A percentile compares a stretch with the other conserved stretches of the same genome.
These are phyloP conservation scores for Chamaenerion angustifolium DNA, from an alignment of 345 rosid species.

Conservation along the genomic window DNA sequence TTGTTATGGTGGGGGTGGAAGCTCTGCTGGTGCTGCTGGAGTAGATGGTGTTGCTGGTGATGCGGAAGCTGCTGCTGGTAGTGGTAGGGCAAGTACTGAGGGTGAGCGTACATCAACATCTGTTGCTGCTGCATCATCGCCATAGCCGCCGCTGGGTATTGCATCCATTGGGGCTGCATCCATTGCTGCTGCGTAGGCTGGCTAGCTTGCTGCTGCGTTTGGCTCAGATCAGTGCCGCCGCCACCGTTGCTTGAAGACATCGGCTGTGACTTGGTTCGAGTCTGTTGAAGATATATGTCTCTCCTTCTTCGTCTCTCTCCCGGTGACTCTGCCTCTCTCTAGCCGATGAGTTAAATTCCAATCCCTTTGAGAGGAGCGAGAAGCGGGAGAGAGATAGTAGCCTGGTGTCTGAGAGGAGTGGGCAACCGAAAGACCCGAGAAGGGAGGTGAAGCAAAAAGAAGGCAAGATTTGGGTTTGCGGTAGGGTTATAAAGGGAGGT, in stretches of 20 bases:
- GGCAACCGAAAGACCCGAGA: too few species aligned
- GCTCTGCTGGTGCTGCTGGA: constrained; percentile 20
- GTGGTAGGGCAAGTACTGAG: constrained; percentile 44
- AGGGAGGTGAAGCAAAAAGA: too few species aligned
- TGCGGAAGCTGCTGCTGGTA: not conserved
- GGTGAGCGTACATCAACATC: constrained; percentile 88
- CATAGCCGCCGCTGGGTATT: constrained; percentile 80
- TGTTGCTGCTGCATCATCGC: constrained; percentile 94
- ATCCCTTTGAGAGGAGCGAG: too few species aligned
- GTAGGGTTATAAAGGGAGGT: too few species aligned
- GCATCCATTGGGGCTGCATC: constrained; percentile 50
- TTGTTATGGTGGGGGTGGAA: constrained; percentile 16
- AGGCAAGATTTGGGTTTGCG: too few species aligned
- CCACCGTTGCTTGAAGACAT: constrained; percentile 7
- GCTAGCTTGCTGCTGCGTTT: constrained; percentile 15
- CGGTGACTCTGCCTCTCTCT: too few species aligned
- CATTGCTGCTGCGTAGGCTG: constrained; percentile 24
- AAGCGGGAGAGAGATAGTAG: too few species aligned
- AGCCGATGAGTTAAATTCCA: too few species aligned
- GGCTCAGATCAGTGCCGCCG: constrained; percentile 34
- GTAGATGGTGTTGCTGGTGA: constrained; percentile 19
- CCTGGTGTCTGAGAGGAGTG: too few species aligned
- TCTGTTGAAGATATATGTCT: too few species aligned
- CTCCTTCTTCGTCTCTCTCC: too few species aligned
- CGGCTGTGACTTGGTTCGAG: not conserved